A percentile compares a stretch with the other conserved stretches of the same genome.
Conservation (phyloP, 2,329 filamentous ascomycete genomes). For the Metarhizium album region DNA sequence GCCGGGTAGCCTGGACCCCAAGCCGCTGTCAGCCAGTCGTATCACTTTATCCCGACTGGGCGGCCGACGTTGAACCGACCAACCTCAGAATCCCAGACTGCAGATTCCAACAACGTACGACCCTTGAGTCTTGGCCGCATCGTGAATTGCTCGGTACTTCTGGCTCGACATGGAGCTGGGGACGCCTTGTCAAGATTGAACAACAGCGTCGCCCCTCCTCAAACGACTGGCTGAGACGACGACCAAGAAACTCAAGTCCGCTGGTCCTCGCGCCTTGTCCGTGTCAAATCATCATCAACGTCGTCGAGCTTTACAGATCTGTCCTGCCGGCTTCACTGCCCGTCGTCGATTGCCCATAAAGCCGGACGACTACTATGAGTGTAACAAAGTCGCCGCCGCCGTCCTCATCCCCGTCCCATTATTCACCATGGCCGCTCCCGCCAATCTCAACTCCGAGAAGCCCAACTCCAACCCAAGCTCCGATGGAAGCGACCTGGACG, state of each 20-base stretch:
- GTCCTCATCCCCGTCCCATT: constrained; percentile 11
- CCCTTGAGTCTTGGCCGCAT: too few relatives aligned
- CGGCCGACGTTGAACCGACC: not conserved
- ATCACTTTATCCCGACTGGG: not conserved
- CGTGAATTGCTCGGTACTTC: not conserved
- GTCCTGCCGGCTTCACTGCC: not conserved
- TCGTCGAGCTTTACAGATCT: not conserved
- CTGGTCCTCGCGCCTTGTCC: not conserved
- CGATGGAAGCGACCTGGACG: constrained; percentile 31
- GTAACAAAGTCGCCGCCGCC: constrained; percentile 9
- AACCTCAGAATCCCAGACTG: not conserved
- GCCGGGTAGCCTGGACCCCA: not conserved
- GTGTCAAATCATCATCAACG: not conserved
- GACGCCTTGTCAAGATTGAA: not conserved
- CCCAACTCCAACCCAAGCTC: constrained; percentile 6
- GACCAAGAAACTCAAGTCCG: not conserved
- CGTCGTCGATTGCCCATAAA: not conserved
- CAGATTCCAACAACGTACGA: not conserved
- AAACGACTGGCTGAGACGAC: not conserved
- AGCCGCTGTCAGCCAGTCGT: not conserved
- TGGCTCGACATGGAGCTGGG: not conserved
- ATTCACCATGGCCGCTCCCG: constrained; percentile 15
- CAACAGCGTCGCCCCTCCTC: not conserved
- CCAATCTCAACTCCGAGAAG: constrained; percentile 18
- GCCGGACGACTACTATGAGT: constrained; percentile 6